phyloP scores from a whole-genome alignment of 768 basidiomycete species.

The Boletus rubropictus region DNA sequence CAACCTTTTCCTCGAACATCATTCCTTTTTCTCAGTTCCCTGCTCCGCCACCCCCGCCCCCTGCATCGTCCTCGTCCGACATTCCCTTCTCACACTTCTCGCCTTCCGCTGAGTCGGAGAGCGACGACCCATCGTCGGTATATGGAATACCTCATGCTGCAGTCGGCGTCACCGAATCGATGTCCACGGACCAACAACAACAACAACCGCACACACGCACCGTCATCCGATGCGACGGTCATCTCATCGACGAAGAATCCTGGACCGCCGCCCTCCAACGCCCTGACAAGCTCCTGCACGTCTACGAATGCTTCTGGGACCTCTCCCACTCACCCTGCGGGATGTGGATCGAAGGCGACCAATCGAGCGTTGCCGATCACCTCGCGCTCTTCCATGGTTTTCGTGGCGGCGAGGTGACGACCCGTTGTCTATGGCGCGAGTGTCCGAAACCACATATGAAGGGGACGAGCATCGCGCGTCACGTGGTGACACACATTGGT shows the following conservation, averaged over 20 bases:
- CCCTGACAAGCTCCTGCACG: constrained; percentile 21
- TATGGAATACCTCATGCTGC: constrained; percentile 16
- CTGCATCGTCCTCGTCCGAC: constrained; percentile 5
- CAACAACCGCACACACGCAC: constrained; percentile 10
- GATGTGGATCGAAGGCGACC: constrained; percentile 34
- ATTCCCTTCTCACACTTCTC: constrained; percentile 12
- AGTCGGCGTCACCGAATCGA: constrained; percentile 14
- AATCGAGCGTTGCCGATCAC: constrained; percentile 30
- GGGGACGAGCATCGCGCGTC: constrained; percentile 30
- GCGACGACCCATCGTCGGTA: constrained; percentile 13
- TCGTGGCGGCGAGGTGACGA: constrained; percentile 27
- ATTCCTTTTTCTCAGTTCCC: constrained; percentile 19
- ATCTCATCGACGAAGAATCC: constrained; percentile 26
- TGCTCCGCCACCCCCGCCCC: background rate
- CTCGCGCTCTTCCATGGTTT: constrained; percentile 29
- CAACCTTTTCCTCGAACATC: constrained; percentile 10
- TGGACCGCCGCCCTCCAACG: constrained; percentile 20
- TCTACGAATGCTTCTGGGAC: constrained; percentile 31
- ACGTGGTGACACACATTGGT: constrained; percentile 30
- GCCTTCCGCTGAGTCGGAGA: constrained; percentile 22
- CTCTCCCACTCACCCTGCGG: constrained; percentile 20
- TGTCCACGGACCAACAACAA: constrained; percentile 1
- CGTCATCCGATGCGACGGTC: constrained; percentile 24
- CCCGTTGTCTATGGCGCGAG: constrained; percentile 29
- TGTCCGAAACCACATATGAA: constrained; percentile 27